phyloP scores from a whole-genome alignment of 208 protist species.

The Ichthyophonus hoferi region DNA sequence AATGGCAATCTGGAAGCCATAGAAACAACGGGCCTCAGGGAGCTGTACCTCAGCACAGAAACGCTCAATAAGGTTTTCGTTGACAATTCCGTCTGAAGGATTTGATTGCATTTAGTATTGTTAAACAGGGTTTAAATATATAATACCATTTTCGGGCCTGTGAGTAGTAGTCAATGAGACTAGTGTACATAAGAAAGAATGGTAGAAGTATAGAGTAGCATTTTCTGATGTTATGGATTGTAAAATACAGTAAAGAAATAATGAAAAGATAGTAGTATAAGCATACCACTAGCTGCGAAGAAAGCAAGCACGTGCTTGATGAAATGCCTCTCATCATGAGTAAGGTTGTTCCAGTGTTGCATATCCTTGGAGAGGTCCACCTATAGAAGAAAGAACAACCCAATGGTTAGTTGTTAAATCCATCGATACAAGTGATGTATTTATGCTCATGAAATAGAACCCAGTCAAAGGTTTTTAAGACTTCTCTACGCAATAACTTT shows the following conservation, averaged over 20 bases:
- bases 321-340: slow-evolving; percentile 90
- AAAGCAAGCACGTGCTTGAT: slow-evolving; percentile 97
- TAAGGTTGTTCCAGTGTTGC: slow-evolving; percentile 86
- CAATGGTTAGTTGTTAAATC: too few species aligned
- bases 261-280: not conserved
- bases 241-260: not conserved
- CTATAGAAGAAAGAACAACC: slow-evolving; percentile 4
- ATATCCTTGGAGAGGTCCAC: slow-evolving; percentile 88
- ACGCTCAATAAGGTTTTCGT: slow-evolving; percentile 90
- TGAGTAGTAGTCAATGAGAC: too few species aligned
- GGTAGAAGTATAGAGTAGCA: too few species aligned
- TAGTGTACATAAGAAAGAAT: too few species aligned
- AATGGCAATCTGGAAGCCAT: slow-evolving; percentile 88
- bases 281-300: slow-evolving; percentile 79
- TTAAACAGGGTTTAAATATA: too few species aligned
- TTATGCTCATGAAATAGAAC: too few species aligned
- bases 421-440: too few species aligned
- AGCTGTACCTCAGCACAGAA: slow-evolving; percentile 96
- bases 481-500: too few species aligned
- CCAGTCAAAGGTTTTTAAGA: too few species aligned
- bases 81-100: slow-evolving; percentile 93
- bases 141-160: too few species aligned
- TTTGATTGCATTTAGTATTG: too few species aligned
- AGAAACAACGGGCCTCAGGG: slow-evolving; percentile 94
- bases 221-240: too few species aligned